phyloP scores from a whole-genome alignment of 352 stramenopile genomes.

The Phytopythium sindhum region DNA sequence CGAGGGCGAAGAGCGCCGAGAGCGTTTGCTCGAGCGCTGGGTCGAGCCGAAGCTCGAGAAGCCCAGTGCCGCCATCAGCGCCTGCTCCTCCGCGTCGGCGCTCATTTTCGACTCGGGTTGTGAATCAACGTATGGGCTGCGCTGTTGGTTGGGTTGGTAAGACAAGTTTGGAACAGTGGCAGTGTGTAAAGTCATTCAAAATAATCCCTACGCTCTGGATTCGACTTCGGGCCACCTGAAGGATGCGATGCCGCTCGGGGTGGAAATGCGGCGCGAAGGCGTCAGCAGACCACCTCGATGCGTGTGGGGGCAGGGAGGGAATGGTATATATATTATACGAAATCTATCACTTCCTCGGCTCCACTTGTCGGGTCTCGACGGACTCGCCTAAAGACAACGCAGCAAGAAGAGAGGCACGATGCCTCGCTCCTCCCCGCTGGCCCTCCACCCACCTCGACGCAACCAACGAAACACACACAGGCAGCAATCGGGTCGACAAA shows the following conservation, averaged over 20 bases:
- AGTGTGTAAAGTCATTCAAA: neutral
- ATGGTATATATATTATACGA: conserved; percentile 49
- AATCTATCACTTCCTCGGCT: conserved; percentile 31
- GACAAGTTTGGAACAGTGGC: neutral
- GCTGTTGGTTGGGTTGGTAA: neutral
- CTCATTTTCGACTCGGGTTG: conserved; percentile 14
- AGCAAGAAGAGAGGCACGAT: neutral
- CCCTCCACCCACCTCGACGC: neutral
- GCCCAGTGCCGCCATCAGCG: conserved; percentile 44
- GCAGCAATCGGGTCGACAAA: no score
- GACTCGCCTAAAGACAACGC: neutral
- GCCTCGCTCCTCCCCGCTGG: neutral
- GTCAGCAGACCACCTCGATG: neutral
- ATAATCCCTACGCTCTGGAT: neutral
- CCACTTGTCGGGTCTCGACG: neutral
- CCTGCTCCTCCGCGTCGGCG: conserved; percentile 26
- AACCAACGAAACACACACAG: neutral
- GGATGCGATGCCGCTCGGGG: neutral
- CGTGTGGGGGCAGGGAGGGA: neutral
- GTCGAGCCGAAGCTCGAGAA: conserved; percentile 57
- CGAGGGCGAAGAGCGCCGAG: neutral
- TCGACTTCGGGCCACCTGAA: neutral
- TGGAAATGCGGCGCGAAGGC: no score
- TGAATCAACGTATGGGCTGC: neutral
- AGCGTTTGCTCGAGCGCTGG: conserved; percentile 18